A percentile compares a stretch with the other conserved stretches of the same genome.
Conservation (phyloP, 495 filamentous ascomycete genomes). For the Cairneyella variabilis region DNA sequence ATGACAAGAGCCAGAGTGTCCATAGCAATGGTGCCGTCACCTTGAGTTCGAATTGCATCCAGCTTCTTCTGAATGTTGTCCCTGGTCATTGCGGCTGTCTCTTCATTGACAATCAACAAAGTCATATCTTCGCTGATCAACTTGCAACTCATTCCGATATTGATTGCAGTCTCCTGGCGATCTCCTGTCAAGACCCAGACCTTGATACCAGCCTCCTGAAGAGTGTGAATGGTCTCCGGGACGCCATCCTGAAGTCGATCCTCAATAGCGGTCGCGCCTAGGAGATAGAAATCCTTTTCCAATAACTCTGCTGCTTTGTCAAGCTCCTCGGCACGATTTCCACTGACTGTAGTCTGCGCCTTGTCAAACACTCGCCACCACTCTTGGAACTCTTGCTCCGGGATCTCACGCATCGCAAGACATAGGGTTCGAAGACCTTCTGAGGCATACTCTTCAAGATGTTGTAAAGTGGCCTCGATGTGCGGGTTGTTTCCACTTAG, state of each 20-base stretch:
- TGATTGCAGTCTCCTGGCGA: constrained; percentile 98
- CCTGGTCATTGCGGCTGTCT: constrained; percentile 66
- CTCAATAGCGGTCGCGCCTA: constrained; percentile 97
- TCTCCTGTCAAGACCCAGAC: constrained; percentile 98
- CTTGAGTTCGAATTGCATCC: constrained; percentile 73
- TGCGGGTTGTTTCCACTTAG: constrained; percentile 75
- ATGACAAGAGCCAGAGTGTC: constrained; percentile 94
- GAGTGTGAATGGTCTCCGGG: constrained; percentile 95
- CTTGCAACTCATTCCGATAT: constrained; percentile 99
- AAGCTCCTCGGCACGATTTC: constrained; percentile 88
- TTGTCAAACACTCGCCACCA: constrained; percentile 88
- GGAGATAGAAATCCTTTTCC: constrained; percentile 83
- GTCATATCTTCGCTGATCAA: constrained; percentile 99
- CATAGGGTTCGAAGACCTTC: constrained; percentile 95
- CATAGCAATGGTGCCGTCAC: constrained; percentile 66
- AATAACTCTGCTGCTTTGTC: constrained; percentile 97
- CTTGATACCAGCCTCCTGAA: constrained; percentile 97
- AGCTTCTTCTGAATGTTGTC: constrained; percentile 91
- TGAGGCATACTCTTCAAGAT: constrained; percentile 96
- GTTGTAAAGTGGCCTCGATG: constrained; percentile 81
- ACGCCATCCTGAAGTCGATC: constrained; percentile 97
- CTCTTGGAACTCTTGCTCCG: constrained; percentile 84
- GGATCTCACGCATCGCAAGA: constrained; percentile 89
- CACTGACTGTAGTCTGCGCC: constrained; percentile 85
- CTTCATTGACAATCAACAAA: constrained; percentile 93